phyloP scores from a whole-genome alignment of 2,329 filamentous ascomycete genomes.

The Myriosclerotinia curreyana region DNA sequence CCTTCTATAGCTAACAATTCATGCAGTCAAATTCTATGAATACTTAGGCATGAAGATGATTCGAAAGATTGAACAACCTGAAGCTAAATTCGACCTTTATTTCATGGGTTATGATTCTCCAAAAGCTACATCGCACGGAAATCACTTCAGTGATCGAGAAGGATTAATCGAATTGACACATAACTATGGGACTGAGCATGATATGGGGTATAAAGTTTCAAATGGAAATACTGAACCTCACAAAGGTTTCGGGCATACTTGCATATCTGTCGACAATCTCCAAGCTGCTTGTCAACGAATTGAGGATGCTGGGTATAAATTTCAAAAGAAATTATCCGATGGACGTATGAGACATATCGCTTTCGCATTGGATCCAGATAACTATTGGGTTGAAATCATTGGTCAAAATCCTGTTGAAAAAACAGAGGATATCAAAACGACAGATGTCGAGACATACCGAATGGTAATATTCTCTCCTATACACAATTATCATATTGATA shows the following conservation, averaged over 20 bases:
- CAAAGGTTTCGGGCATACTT: conserved; percentile 72
- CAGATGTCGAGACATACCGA: conserved; percentile 72
- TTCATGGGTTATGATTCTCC: conserved; percentile 87
- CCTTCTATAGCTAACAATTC: not conserved
- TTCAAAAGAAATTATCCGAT: conserved; percentile 92
- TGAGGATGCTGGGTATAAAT: conserved; percentile 85
- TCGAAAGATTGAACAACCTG: conserved; percentile 76
- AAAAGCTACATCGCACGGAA: conserved; percentile 68
- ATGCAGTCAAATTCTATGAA: conserved; percentile 82
- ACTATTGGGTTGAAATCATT: conserved; percentile 81
- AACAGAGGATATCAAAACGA: conserved; percentile 68
- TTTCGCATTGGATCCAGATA: conserved; percentile 85
- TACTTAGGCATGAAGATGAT: conserved; percentile 84
- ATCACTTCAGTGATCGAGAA: conserved; percentile 74
- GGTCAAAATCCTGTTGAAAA: conserved; percentile 68
- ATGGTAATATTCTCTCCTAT: conserved; percentile 46
- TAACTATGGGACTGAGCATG: conserved; percentile 85
- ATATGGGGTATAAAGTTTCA: conserved; percentile 73
- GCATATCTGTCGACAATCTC: conserved; percentile 78
- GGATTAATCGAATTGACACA: conserved; percentile 84
- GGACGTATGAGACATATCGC: conserved; percentile 86
- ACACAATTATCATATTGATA: not conserved
- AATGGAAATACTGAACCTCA: conserved; percentile 88
- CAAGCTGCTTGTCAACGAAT: conserved; percentile 87
- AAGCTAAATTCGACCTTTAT: conserved; percentile 92